Evolutionary conservation across 2,329 filamentous ascomycete species (phyloP).

Genomic region (Aspergillus sp.): DNA sequence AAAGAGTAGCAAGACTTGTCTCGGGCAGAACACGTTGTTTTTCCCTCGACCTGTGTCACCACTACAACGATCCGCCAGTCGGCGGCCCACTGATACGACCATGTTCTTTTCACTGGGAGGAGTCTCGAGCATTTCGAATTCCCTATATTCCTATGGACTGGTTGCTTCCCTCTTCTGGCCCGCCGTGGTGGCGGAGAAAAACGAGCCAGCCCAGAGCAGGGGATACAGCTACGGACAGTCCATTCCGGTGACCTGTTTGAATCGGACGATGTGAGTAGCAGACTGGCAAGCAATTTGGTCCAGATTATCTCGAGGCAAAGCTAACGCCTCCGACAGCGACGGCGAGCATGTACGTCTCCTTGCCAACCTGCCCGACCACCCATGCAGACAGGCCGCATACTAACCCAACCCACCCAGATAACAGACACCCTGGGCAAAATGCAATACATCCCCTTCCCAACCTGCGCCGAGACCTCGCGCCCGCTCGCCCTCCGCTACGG

Average conservation of each 20-base stretch:
- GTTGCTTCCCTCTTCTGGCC: slow-evolving; percentile 12
- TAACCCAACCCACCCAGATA: slow-evolving; percentile 38
- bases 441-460: slow-evolving; percentile 83
- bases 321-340: slow-evolving; percentile 12
- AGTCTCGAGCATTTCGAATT: slow-evolving; percentile 1
- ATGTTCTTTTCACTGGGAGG: slow-evolving; percentile 6
- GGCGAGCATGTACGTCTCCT: slow-evolving; percentile 20
- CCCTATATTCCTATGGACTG: slow-evolving; percentile 7
- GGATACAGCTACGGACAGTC: slow-evolving; percentile 48
- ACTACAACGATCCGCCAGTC: background rate
- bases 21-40: no score
- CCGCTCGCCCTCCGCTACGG: slow-evolving; percentile 84
- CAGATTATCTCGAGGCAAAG: background rate
- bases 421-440: slow-evolving; percentile 71
- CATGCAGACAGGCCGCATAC: background rate
- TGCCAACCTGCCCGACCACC: no score
- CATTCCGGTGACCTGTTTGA: slow-evolving; percentile 64
- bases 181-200: slow-evolving; percentile 16
- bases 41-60: no score
- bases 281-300: background rate
- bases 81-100: slow-evolving; percentile 3
- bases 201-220: slow-evolving; percentile 8
- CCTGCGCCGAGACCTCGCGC: slow-evolving; percentile 75
- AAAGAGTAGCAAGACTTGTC: no score
- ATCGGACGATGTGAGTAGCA: slow-evolving; percentile 57